phyloP scores from a whole-genome alignment of 331 rosid species.

The Malus hybrid region DNA sequence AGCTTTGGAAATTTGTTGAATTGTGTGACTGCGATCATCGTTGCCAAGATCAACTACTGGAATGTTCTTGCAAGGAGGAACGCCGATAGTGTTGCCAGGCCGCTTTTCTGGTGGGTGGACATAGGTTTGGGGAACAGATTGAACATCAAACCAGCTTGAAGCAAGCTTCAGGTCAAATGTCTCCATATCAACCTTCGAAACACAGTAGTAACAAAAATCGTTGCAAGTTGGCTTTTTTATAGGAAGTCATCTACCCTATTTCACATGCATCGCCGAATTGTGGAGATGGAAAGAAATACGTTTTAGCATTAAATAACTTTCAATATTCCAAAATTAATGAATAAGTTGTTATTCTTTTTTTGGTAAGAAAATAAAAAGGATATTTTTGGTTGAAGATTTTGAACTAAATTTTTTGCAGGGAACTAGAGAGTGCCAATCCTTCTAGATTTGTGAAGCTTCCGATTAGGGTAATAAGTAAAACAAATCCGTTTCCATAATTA shows the following conservation, averaged over 20 bases:
- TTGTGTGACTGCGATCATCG: conserved; percentile 20
- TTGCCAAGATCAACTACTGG: conserved; percentile 48
- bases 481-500: no score
- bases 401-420: no score
- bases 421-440: background rate
- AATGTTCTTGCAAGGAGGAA: conserved; percentile 21
- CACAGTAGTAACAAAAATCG: background rate
- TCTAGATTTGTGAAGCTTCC: no score
- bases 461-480: no score
- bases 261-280: background rate
- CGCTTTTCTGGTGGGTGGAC: conserved; percentile 44
- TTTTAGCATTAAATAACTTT: background rate
- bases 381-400: no score
- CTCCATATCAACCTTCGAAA: conserved; percentile 18
- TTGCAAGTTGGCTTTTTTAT: background rate
- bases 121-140: conserved; percentile 42
- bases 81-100: conserved; percentile 28
- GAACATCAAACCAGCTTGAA: conserved; percentile 39
- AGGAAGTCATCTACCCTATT: background rate
- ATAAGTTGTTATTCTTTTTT: no score
- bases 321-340: background rate
- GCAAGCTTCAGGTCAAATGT: conserved; percentile 16
- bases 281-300: background rate
- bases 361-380: no score
- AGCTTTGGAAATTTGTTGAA: conserved; percentile 36